Evolutionary conservation across 345 rosid genomes (phyloP), one percentile per base, ranked within the genome.

Genomic region (Pistacia atlantica): DNA sequence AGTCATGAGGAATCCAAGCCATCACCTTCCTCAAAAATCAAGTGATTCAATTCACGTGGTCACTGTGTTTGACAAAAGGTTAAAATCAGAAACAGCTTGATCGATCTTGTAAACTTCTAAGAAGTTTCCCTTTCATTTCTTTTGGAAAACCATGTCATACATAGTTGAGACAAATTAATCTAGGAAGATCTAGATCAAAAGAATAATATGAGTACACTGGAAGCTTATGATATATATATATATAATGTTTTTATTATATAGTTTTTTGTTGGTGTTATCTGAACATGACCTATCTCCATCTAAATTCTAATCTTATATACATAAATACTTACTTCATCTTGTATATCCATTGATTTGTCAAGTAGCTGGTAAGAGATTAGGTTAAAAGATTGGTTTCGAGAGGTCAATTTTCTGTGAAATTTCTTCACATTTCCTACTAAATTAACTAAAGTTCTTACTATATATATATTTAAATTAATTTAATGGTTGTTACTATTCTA

Each of bases 61-160:
- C 60, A 51, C 25, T 18, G 31, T 12, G 14, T 11, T 57, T 8
- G 46, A 35, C 37, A 35, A 54, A 38, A 18, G 14, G 74, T 56
- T 56, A 35, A 56, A 55, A 35, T 6, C 38, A 55, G 25, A 37
- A 38, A 63, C 35, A 33, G 46, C 18, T 13, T 13, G 20, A 42
- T 71, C 22, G 20, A 42, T 71, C 31, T 8, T 71, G 74, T 71
- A 58, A 71, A 20, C 35, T 71, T 71, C 74, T 71, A 37, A 71
- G 74, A 71, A 71, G 65, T 71, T 71, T 71, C 74, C 63, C 65
- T 11, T 57, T 57, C 0, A 5, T 7, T 7, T 42, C 1, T 8
- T 42, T 42, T 7, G 6, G 1, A 42, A 42, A 42, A 42, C 9
- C 18, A 51, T 51, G 17, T 4, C 17, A 4, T 52, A 12, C 18